phyloP scores from a whole-genome alignment of 208 protist species.

The Trypanosoma melophagium region DNA sequence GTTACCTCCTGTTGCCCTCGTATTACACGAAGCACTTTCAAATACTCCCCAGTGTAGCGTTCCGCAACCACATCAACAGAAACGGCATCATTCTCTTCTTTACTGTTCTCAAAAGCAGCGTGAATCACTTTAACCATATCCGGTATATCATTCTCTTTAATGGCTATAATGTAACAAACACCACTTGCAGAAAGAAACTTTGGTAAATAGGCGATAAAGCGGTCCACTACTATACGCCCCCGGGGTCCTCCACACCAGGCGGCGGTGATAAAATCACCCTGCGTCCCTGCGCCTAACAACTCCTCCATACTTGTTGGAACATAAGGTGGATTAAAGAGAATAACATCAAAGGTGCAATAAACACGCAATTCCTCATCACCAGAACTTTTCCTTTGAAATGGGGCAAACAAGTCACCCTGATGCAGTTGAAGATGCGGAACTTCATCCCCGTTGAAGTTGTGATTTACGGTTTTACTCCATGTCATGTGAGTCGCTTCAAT shows the following conservation, averaged over 20 bases:
- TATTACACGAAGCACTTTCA: slow-evolving; percentile 63
- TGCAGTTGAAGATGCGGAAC: slow-evolving; percentile 20
- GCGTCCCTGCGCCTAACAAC: slow-evolving; percentile 48
- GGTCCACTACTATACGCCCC: slow-evolving; percentile 81
- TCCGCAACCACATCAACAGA: slow-evolving; percentile 37
- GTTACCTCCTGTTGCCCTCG: neutral
- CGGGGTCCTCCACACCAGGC: slow-evolving; percentile 86
- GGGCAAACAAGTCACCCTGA: slow-evolving; percentile 43
- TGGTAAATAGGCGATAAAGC: slow-evolving; percentile 69
- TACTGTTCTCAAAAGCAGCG: slow-evolving; percentile 11
- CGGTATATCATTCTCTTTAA: slow-evolving; percentile 74
- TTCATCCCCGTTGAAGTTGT: slow-evolving; percentile 17
- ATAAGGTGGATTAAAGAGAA: slow-evolving; percentile 90
- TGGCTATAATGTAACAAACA: slow-evolving; percentile 73
- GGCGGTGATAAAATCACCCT: slow-evolving; percentile 66
- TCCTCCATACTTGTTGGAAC: slow-evolving; percentile 84
- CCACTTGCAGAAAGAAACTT: slow-evolving; percentile 38
- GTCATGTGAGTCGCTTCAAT: slow-evolving; percentile 76
- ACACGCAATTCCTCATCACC: neutral
- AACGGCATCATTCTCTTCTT: slow-evolving; percentile 12
- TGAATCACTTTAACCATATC: slow-evolving; percentile 62
- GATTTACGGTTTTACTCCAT: slow-evolving; percentile 56
- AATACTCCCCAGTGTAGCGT: slow-evolving; percentile 85
- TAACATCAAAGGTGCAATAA: slow-evolving; percentile 48
- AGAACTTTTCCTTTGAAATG: slow-evolving; percentile 17